These are phyloP conservation scores for Typha latifolia DNA, from an alignment of 176 grass and related monocot genomes.

Conservation along the genomic window DNA sequence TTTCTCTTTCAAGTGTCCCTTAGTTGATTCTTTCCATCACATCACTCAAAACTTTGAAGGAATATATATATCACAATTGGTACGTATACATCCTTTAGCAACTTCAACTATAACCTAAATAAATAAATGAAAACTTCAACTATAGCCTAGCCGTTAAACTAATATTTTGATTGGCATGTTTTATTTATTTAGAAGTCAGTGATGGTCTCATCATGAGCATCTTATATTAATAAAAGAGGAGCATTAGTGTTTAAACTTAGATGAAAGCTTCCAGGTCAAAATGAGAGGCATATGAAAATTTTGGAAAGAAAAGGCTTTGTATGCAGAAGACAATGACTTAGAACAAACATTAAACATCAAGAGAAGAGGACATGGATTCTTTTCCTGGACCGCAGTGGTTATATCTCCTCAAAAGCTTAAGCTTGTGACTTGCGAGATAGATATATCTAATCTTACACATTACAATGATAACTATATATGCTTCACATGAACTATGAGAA, in stretches of 20 bases:
- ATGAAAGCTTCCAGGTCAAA: background rate
- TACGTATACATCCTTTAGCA: background rate
- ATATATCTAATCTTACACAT: background rate
- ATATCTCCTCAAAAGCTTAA: background rate
- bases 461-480: background rate
- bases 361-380: background rate
- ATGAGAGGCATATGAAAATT: background rate
- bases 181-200: background rate
- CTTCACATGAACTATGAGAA: no score
- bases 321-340: background rate
- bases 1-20: constrained; percentile 6
- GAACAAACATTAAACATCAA: constrained; percentile 8
- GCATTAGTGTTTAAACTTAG: background rate
- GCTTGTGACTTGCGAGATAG: no score
- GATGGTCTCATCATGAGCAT: background rate
- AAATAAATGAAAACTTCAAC: no score
- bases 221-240: background rate
- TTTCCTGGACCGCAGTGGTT: background rate
- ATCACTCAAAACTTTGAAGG: constrained; percentile 37
- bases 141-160: background rate
- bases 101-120: background rate
- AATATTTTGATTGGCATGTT: background rate
- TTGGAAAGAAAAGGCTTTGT: background rate
- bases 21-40: constrained; percentile 48
- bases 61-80: constrained; percentile 38